phyloP scores from a whole-genome alignment of 176 grass and related monocot species.

The Juncus effusus region DNA sequence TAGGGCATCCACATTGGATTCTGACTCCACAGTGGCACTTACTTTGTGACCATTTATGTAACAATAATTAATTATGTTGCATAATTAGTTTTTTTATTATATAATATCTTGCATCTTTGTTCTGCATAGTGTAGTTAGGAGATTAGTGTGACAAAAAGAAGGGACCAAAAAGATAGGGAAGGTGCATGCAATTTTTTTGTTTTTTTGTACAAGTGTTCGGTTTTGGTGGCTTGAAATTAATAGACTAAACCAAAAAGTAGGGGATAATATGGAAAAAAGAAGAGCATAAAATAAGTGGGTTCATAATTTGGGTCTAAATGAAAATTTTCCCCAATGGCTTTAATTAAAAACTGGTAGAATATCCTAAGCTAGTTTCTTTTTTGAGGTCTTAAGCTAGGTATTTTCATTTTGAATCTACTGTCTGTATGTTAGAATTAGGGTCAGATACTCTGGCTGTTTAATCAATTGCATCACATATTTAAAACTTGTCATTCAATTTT shows the following conservation, averaged over 20 bases:
- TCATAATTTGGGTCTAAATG: conserved; percentile 11
- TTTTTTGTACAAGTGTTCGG: conserved; percentile 20
- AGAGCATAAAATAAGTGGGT: not conserved
- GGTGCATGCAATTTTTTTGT: conserved; percentile 26
- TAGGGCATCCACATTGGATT: conserved; percentile 20
- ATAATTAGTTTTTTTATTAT: too few relatives aligned
- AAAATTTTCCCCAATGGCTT: not conserved
- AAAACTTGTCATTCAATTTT: too few relatives aligned
- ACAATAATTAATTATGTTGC: not conserved
- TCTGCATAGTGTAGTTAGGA: conserved; percentile 1
- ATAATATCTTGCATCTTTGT: too few relatives aligned
- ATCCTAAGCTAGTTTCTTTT: too few relatives aligned
- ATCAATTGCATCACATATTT: too few relatives aligned
- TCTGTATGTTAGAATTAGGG: too few relatives aligned
- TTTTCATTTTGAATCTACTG: too few relatives aligned
- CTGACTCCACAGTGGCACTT: conserved; percentile 6
- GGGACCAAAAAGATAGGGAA: conserved; percentile 18
- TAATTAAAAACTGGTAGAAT: too few relatives aligned
- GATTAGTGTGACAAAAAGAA: not conserved
- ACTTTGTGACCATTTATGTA: not conserved
- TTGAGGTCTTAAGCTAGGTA: too few relatives aligned
- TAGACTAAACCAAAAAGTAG: conserved; percentile 17
- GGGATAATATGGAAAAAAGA: conserved; percentile 10
- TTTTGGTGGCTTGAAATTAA: conserved; percentile 1
- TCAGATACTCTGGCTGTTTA: too few relatives aligned